A percentile compares a stretch with the other conserved stretches of the same genome.
phyloP scores from a whole-genome alignment of 306 rosid species.

The Canavalia ensiformis region DNA sequence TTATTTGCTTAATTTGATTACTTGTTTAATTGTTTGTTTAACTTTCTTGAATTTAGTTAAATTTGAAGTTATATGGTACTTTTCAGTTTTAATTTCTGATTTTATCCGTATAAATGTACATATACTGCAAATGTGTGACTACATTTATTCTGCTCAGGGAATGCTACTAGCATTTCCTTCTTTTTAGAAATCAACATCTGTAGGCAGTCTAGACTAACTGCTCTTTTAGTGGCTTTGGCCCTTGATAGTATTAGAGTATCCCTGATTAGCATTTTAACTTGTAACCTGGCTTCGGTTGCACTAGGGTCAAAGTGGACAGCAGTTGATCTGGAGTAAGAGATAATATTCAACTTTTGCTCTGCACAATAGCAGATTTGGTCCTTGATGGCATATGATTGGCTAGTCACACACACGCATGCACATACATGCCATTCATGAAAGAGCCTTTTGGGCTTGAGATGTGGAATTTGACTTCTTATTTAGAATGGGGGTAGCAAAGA shows the following conservation, averaged over 20 bases:
- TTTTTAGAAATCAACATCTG: constrained; percentile 23
- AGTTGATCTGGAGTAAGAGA: background rate
- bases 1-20: constrained; percentile 23
- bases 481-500: constrained; percentile 1
- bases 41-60: constrained; percentile 5
- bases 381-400: background rate
- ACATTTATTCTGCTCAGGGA: constrained; percentile 27
- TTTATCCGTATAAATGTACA: constrained; percentile 19
- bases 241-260: background rate
- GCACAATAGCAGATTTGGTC: background rate
- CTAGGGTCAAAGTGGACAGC: constrained; percentile 17
- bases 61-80: background rate
- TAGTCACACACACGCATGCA: background rate
- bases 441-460: constrained; percentile 15
- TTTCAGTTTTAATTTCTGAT: constrained; percentile 1
- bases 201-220: constrained; percentile 19
- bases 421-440: background rate
- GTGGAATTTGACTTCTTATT: constrained; percentile 20
- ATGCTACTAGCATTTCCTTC: background rate
- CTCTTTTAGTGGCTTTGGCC: constrained; percentile 11
- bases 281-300: background rate
- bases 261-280: background rate
- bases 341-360: constrained; percentile 2
- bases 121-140: background rate
- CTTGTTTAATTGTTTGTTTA: constrained; percentile 1